Conservation (phyloP, 495 filamentous ascomycete species). For the Parmelia sp. region DNA sequence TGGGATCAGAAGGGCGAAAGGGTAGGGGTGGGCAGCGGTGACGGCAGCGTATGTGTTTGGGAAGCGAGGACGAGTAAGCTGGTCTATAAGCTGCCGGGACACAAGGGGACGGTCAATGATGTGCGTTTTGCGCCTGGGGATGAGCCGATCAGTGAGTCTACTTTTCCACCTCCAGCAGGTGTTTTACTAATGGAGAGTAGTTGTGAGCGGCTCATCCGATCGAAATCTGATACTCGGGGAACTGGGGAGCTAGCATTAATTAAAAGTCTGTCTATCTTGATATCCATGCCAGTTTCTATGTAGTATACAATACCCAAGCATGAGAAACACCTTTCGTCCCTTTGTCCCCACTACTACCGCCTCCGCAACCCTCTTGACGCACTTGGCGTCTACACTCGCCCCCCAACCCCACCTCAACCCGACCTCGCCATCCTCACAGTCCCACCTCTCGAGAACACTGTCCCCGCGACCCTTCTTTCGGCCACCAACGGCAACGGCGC, state of each 20-base stretch:
- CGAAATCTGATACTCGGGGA: constrained; percentile 23
- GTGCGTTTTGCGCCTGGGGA: constrained; percentile 78
- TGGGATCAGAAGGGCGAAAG: constrained; percentile 84
- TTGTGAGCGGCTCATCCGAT: constrained; percentile 81
- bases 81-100: constrained; percentile 88
- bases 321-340: background rate
- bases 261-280: background rate
- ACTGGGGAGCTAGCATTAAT: constrained; percentile 14
- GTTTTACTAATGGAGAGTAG: constrained; percentile 43
- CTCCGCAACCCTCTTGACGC: no score
- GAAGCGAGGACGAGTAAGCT: constrained; percentile 74
- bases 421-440: background rate
- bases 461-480: constrained; percentile 13
- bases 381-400: no score
- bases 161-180: background rate
- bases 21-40: constrained; percentile 84
- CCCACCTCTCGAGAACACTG: constrained; percentile 4
- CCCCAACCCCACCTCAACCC: background rate
- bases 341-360: background rate
- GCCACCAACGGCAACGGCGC: constrained; percentile 1
- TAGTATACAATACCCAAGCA: background rate
- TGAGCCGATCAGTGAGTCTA: constrained; percentile 80
- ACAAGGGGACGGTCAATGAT: constrained; percentile 93
- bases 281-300: background rate
- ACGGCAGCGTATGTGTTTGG: constrained; percentile 89